Evolutionary conservation across 805 yeast genomes (phyloP).

Genomic region (Starmerella ratchasimensis): DNA sequence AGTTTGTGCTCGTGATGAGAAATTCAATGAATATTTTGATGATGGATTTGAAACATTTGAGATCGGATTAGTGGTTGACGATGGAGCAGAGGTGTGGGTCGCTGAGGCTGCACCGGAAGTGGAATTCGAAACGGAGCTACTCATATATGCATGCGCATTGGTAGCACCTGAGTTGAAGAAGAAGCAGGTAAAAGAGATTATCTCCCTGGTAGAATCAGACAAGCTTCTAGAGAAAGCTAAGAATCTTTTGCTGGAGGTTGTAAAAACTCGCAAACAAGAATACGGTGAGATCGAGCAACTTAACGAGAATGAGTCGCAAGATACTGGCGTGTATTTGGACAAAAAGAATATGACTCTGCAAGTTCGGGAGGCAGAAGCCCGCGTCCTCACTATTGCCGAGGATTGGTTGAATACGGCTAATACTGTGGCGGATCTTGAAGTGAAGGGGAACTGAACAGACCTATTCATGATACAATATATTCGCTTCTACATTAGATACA

Average conservation of each 20-base stretch:
- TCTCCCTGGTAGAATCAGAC: constrained; percentile 11
- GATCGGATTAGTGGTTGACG: constrained; percentile 9
- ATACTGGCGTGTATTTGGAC: constrained; percentile 6
- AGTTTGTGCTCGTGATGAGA: constrained; percentile 5
- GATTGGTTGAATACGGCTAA: constrained; percentile 17
- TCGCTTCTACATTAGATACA: too few species aligned
- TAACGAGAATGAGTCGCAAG: constrained; percentile 3
- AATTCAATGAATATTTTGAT: constrained; percentile 5
- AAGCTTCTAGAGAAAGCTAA: constrained; percentile 9
- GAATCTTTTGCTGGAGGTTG: constrained; percentile 6
- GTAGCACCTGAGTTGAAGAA: constrained; percentile 10
- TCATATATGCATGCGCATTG: constrained; percentile 8
- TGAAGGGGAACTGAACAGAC: not conserved
- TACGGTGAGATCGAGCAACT: constrained; percentile 13
- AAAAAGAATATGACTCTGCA: constrained; percentile 20
- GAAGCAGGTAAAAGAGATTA: constrained; percentile 3
- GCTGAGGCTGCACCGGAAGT: constrained; percentile 9
- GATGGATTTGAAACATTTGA: constrained; percentile 13
- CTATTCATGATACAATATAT: not conserved
- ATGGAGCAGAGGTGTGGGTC: constrained; percentile 8
- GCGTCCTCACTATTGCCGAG: constrained; percentile 19
- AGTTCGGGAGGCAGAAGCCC: constrained; percentile 21
- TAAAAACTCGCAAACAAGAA: constrained; percentile 15
- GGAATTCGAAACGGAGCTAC: constrained; percentile 16
- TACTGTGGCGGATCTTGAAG: not conserved